Base-by-base conservation (phyloP, 176 grass and related monocot genomes). In the Carex myosuroides region DNA sequence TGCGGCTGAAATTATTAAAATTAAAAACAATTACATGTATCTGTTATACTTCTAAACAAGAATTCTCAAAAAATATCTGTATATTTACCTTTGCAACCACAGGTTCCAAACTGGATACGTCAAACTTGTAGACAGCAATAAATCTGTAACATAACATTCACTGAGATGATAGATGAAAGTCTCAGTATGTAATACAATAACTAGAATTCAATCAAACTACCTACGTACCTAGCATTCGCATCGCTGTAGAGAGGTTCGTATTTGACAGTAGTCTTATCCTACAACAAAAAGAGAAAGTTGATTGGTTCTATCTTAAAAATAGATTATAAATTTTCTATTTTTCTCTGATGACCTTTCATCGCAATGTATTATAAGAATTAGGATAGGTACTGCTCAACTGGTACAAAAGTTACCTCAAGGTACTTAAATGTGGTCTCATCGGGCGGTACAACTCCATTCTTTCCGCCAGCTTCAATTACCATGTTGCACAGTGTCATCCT, bases 401-500 rank as follows among this genome's bases (percentile, higher is more conserved):
- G 85, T 70, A 77, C 29, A 74, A 2, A 84, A 17, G 24, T 70
- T 88, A 93, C 92, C 95, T 94, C 90, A 50, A 98, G 95, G 79
- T 93, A 94, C 53, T 98, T 94, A 72, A 98, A 93, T 87, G 95
- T 98, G 89, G 89, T 94, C 73, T 87, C 86, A 84, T 98, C 95
- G 57, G 92, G 87, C 84, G 95, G 91, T 21, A 98, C 86, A 60
- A 98, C 89, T 69, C 91, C 95, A 82, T 98, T 98, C 85, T 95
- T 98, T 18, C 92, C 92, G 35, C 95, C 95, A 84, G 95, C 95
- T 87, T 98, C 92, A 85, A 98, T 70, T 75, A 94, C 95, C 95
- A 98, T 95, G 79, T 98, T 94, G 82, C 95, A 98, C 29, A 93
- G 72, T 76, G 95, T 98, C 95, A 98, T 98, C 84, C 95, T 85